Evolutionary conservation across 257 asterid genomes (phyloP), one percentile per base, ranked within the genome.

Genomic region (Euphrasia confusa): DNA sequence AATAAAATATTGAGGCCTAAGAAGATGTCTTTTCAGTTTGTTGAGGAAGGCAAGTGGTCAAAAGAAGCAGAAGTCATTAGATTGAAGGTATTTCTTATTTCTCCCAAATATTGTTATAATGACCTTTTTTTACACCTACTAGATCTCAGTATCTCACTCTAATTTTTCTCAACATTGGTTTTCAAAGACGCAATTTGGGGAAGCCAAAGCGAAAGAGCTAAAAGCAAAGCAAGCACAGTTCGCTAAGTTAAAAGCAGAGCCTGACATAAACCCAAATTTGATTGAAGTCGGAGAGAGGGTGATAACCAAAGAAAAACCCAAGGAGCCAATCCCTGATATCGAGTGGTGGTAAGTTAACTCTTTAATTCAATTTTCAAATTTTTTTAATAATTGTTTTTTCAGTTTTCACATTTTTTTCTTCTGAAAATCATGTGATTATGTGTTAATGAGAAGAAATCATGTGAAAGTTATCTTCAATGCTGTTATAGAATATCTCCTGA

Each of bases 11-110:
- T 93, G 81, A 82, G 99, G 77, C 93, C 95, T 48, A 89, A 89
- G 88, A 87, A 85, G 79, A 77, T 78, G 84, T 69, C 63, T 62
- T 82, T 93, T 78, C 95, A 77, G 82, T 93, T 93, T 83, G 99
- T 93, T 3, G 99, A 93, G 79, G 99, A 89, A 79, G 99, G 97
- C 70, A 93, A 89, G 81, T 93, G 99, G 97, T 76, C 97, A 60
- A 87, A 69, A 75, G 99, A 93, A 2, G 97, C 97, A 10, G 99
- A 93, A 74, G 76, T 75, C 17, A 81, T 84, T 57, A 93, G 83
- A 72, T 48, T 87, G 75, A 93, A 83, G 95, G 99, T 87, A 73
- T 26, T 30, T 5, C 5, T 30, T 30, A 21, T 65, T 44, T 17
- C 14, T 28, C 21, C 53, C 45, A n/a, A 11, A 45, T 45, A 3